Evolutionary conservation across 2,329 filamentous ascomycete genomes (phyloP).

Genomic region (Fusarium chuoi): DNA sequence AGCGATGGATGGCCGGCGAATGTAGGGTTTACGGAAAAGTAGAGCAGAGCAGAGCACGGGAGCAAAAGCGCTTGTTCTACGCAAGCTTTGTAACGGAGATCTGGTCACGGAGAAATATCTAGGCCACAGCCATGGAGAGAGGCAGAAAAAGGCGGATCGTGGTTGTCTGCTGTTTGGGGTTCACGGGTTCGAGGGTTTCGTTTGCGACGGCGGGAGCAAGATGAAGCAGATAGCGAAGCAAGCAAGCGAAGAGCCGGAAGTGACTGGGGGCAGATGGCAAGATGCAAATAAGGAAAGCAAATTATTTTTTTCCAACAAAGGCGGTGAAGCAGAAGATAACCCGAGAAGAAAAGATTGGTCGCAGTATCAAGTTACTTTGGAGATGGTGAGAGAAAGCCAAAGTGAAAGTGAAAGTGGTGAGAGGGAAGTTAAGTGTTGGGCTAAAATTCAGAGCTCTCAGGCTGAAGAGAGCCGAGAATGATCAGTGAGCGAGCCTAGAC

Average conservation of each 20-base stretch:
- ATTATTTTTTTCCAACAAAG: background rate
- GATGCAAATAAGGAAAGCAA: slow-evolving; percentile 15
- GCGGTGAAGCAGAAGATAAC: slow-evolving; percentile 7
- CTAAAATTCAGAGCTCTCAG: slow-evolving; percentile 40
- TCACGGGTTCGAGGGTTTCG: slow-evolving; percentile 15
- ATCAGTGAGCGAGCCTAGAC: slow-evolving; percentile 23
- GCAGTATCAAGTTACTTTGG: slow-evolving; percentile 21
- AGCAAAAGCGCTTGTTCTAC: slow-evolving; percentile 32
- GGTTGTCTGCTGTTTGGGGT: slow-evolving; percentile 17
- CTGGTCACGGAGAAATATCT: slow-evolving; percentile 21
- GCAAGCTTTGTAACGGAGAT: slow-evolving; percentile 29
- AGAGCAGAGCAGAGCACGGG: slow-evolving; percentile 18
- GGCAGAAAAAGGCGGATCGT: background rate
- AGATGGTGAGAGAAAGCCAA: background rate
- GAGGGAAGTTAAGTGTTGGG: slow-evolving; percentile 33
- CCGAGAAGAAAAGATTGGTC: slow-evolving; percentile 17
- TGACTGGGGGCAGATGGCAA: background rate
- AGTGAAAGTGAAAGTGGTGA: slow-evolving; percentile 20
- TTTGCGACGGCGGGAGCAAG: slow-evolving; percentile 28
- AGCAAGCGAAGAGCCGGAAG: slow-evolving; percentile 9
- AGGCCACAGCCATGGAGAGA: slow-evolving; percentile 34
- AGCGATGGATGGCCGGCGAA: slow-evolving; percentile 20
- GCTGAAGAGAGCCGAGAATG: slow-evolving; percentile 34
- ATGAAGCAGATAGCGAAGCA: slow-evolving; percentile 14
- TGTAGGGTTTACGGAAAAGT: slow-evolving; percentile 16